These are phyloP conservation scores for Chytriomyces sp. DNA, from an alignment of 192 early-diverging fungal genomes.

Conservation along the genomic window DNA sequence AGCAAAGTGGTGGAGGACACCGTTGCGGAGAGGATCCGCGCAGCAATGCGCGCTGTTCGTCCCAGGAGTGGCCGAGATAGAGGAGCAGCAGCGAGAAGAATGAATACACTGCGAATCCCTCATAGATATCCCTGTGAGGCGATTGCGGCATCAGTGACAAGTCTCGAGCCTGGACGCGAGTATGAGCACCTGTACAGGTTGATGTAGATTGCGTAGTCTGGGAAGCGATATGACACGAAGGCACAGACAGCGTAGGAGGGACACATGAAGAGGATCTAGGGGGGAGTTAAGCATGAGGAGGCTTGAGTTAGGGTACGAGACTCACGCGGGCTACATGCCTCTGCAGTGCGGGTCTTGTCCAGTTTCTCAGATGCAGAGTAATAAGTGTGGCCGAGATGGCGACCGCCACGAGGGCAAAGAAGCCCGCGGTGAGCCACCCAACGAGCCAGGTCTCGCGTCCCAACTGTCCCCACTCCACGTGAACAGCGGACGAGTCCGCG, in stretches of 20 bases:
- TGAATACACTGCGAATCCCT: slow-evolving; percentile 62
- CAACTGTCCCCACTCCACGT: background rate
- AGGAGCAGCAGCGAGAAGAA: slow-evolving; percentile 71
- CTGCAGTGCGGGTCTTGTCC: slow-evolving; percentile 27
- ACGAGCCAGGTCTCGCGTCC: slow-evolving; percentile 2
- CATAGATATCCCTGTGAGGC: slow-evolving; percentile 6
- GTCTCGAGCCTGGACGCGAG: background rate
- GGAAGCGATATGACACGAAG: slow-evolving; percentile 70
- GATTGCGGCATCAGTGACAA: background rate
- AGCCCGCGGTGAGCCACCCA: slow-evolving; percentile 19
- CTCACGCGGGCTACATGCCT: slow-evolving; percentile 26
- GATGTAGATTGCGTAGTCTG: slow-evolving; percentile 63
- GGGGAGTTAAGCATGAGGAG: background rate
- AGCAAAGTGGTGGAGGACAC: slow-evolving; percentile 66
- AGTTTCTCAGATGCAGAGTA: slow-evolving; percentile 27
- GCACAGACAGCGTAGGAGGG: slow-evolving; percentile 70
- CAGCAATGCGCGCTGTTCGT: slow-evolving; percentile 47
- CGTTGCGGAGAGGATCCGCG: slow-evolving; percentile 36
- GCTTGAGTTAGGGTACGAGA: background rate
- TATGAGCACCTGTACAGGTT: slow-evolving; percentile 41
- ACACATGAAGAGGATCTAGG: slow-evolving; percentile 72
- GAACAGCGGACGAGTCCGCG: background rate
- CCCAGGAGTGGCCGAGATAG: slow-evolving; percentile 56
- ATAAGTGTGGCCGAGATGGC: slow-evolving; percentile 6
- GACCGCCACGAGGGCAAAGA: slow-evolving; percentile 30